Conservation (phyloP, 1,284 basidiomycete species). For the Coniferiporia weirii region DNA sequence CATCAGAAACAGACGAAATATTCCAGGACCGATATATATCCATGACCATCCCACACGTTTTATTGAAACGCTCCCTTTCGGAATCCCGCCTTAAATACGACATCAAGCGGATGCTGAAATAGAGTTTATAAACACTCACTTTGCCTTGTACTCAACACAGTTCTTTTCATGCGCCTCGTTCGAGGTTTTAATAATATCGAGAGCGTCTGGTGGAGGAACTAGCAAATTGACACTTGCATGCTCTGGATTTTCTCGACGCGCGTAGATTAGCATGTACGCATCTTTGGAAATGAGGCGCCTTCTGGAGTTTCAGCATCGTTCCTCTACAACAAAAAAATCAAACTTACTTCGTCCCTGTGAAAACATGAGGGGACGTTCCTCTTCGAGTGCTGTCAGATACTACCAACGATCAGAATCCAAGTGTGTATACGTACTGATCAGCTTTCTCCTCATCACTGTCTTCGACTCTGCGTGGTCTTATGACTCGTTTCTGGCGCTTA, state of each 20-base stretch:
- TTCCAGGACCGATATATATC: conserved; percentile 64
- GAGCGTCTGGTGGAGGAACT: conserved; percentile 45
- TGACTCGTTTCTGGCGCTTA: conserved; percentile 24
- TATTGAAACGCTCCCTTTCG: conserved; percentile 40
- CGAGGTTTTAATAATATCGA: conserved; percentile 47
- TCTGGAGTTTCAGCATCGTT: not conserved
- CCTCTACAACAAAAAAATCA: not conserved
- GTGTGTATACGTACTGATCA: conserved; percentile 31
- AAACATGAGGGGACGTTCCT: conserved; percentile 6
- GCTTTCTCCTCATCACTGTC: conserved; percentile 56
- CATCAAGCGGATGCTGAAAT: not conserved
- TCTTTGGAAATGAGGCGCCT: conserved; percentile 60
- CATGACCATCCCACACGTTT: conserved; percentile 47
- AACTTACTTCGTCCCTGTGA: not conserved
- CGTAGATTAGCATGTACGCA: conserved; percentile 91
- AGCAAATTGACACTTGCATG: not conserved
- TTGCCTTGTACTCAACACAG: conserved; percentile 45
- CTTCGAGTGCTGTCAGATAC: not conserved
- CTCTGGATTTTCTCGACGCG: conserved; percentile 31
- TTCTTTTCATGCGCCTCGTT: conserved; percentile 51
- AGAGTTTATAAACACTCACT: conserved; percentile 33
- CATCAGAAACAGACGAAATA: conserved; percentile 42
- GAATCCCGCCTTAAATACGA: conserved; percentile 37
- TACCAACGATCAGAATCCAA: not conserved
- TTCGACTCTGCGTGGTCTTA: conserved; percentile 39